These are phyloP conservation scores for Penicillium sp. DNA, from an alignment of 2,329 filamentous ascomycete genomes.

Conservation along the genomic window DNA sequence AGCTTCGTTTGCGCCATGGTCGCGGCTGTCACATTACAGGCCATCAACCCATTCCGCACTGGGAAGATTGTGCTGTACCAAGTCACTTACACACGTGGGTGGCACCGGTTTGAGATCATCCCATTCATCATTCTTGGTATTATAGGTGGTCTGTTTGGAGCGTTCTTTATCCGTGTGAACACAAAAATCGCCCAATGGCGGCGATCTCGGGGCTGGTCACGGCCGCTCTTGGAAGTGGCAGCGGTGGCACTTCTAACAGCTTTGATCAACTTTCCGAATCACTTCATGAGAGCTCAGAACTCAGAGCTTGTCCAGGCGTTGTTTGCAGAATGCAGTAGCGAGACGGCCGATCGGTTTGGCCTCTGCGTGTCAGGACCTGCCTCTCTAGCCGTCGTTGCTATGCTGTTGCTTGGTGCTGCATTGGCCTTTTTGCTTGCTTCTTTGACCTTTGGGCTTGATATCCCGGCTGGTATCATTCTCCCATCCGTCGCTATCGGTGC, in stretches of 20 bases:
- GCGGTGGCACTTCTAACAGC: conserved; percentile 80
- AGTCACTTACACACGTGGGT: conserved; percentile 85
- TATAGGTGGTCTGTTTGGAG: conserved; percentile 89
- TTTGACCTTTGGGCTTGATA: conserved; percentile 89
- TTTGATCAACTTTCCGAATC: conserved; percentile 90
- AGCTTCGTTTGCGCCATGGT: conserved; percentile 99
- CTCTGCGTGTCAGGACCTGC: conserved; percentile 86
- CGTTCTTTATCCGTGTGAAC: conserved; percentile 91
- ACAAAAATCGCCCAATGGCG: conserved; percentile 84
- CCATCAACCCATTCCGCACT: conserved; percentile 89
- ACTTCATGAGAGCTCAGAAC: conserved; percentile 91
- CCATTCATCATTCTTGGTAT: conserved; percentile 86
- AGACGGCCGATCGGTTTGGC: conserved; percentile 81
- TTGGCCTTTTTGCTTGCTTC: conserved; percentile 83
- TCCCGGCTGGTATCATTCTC: conserved; percentile 92
- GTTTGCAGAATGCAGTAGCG: conserved; percentile 84
- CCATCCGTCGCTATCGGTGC: conserved; percentile 96
- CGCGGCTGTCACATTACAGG: conserved; percentile 90
- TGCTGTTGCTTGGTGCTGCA: conserved; percentile 78
- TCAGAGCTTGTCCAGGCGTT: conserved; percentile 89
- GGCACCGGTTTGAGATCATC: conserved; percentile 92
- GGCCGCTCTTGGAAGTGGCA: conserved; percentile 76
- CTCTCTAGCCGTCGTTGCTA: conserved; percentile 76
- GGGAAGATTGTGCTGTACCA: conserved; percentile 96
- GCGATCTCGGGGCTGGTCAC: conserved; percentile 67